Percentiles rank a stretch among this genome's conserved stretches.
These are phyloP conservation scores for Fomitopsis schrenkii DNA, from an alignment of 1,284 basidiomycete species.

Conservation along the genomic window DNA sequence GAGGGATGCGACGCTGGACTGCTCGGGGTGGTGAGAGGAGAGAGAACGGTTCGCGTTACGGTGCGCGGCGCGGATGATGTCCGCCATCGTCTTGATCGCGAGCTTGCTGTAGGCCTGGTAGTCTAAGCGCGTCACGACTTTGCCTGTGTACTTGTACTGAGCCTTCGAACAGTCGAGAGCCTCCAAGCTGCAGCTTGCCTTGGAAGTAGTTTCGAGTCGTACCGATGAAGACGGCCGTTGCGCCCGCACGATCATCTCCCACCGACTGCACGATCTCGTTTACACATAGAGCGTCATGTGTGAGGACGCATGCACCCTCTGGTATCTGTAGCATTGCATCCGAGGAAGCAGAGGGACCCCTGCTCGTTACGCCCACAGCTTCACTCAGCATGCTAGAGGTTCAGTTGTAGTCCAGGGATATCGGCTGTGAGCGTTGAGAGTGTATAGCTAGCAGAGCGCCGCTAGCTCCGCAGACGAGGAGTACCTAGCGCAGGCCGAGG, in stretches of 20 bases:
- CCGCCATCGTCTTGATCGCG: conserved; percentile 74
- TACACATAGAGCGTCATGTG: conserved; percentile 54
- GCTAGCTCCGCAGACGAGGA: no score
- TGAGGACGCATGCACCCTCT: conserved; percentile 54
- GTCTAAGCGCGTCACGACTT: conserved; percentile 67
- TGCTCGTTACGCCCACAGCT: neutral
- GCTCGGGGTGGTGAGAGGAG: conserved; percentile 39
- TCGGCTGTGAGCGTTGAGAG: neutral
- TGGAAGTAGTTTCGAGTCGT: conserved; percentile 63
- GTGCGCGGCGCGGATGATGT: conserved; percentile 52
- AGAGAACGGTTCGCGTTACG: conserved; percentile 29
- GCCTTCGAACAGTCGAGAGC: neutral
- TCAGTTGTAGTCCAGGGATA: neutral
- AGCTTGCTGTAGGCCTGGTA: conserved; percentile 83
- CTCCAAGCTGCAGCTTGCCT: conserved; percentile 30
- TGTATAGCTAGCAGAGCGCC: no score
- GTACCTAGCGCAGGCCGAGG: no score
- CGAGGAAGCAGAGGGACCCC: conserved; percentile 35
- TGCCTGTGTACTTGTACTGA: conserved; percentile 41
- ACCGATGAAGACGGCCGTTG: conserved; percentile 72
- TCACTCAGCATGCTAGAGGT: neutral
- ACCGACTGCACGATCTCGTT: conserved; percentile 58
- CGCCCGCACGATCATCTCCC: conserved; percentile 61
- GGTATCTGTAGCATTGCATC: conserved; percentile 42
- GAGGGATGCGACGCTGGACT: conserved; percentile 28